Evolutionary conservation across 2,329 filamentous ascomycete genomes (phyloP), one percentile per base, ranked within the genome.

Genomic region (Ramularia endophylla): DNA sequence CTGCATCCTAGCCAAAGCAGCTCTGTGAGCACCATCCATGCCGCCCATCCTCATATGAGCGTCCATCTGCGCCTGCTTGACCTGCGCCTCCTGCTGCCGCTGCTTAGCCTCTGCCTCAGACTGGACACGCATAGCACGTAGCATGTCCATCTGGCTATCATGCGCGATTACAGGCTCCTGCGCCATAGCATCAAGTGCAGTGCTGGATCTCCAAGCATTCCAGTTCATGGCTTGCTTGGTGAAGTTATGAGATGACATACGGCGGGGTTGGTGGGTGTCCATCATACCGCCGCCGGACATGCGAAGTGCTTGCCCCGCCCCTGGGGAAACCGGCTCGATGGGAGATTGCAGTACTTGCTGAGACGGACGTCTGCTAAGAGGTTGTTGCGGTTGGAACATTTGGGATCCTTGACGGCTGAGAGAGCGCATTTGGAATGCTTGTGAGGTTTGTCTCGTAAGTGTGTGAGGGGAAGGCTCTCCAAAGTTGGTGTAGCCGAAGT

Each of bases 1-100:
- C 60, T 95, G 88, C 81, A 95, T 84, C 61, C 74, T 81, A 48
- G 84, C 74, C 76, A 95, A 75, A 1, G 83, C 85, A 49, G 89
- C 83, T 15, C 83, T 75, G 61, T 95, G 89, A 16, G 81, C 74
- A 33, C 85, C 83, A 38, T 85, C 70, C 69, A 94, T 76, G 49
- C 84, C 78, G 0, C 82, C 81, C 12, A 77, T 80, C 40, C 86
- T 74, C 84, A 94, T 92, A 50, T 78, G 74, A 61, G 83, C 78
- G 50, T 87, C 83, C 54, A 88, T 81, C 30, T 74, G 74, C 11
- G 85, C 79, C 7, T 73, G 71, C 39, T 76, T 70, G 48, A 78
- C 73, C 51, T 74, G 75, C 35, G 75, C 77, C 32, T 71, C 65
- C 41, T 73, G 71, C 51, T 80, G 75, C 55, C 74, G 69, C 58